Evolutionary conservation across 2,329 filamentous ascomycete species (phyloP).

Genomic region (Aspergillus brunneoviolaceus): DNA sequence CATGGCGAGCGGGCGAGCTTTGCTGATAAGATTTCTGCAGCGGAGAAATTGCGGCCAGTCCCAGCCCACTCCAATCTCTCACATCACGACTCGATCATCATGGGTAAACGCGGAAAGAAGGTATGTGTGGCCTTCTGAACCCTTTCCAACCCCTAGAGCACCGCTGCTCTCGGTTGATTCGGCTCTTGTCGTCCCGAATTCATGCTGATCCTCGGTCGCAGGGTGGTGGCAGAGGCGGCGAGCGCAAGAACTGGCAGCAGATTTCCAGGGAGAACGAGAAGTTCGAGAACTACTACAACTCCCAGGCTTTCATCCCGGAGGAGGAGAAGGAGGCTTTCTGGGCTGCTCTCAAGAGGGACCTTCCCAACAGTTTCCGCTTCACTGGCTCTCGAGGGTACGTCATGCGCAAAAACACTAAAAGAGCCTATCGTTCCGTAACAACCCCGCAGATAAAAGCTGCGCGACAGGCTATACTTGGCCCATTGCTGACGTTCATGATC

Average conservation of each 20-base stretch:
- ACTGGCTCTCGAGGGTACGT: slow-evolving; percentile 85
- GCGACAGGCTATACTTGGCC: background rate
- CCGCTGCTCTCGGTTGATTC: background rate
- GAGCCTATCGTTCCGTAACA: background rate
- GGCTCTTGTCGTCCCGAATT: background rate
- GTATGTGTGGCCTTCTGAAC: background rate
- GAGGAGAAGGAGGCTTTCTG: slow-evolving; percentile 81
- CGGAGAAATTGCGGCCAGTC: slow-evolving; percentile 7
- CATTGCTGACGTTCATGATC: slow-evolving; percentile 12
- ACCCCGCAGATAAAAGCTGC: background rate
- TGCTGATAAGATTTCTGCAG: slow-evolving; percentile 7
- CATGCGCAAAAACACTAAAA: background rate
- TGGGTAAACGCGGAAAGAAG: slow-evolving; percentile 9
- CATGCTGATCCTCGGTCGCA: slow-evolving; percentile 20
- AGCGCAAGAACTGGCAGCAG: slow-evolving; percentile 55
- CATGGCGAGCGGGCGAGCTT: background rate
- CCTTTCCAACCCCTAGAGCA: background rate
- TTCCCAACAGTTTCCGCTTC: slow-evolving; percentile 97
- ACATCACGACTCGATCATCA: slow-evolving; percentile 1
- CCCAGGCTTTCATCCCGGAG: slow-evolving; percentile 70
- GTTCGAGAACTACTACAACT: slow-evolving; percentile 84
- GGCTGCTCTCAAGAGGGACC: slow-evolving; percentile 75
- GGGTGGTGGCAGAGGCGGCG: slow-evolving; percentile 48
- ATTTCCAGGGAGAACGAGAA: slow-evolving; percentile 78
- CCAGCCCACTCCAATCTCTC: background rate